Evolutionary conservation across 163 green algal genomes (phyloP), one percentile per base, ranked within the genome.

Genomic region (Volvox carteri): DNA sequence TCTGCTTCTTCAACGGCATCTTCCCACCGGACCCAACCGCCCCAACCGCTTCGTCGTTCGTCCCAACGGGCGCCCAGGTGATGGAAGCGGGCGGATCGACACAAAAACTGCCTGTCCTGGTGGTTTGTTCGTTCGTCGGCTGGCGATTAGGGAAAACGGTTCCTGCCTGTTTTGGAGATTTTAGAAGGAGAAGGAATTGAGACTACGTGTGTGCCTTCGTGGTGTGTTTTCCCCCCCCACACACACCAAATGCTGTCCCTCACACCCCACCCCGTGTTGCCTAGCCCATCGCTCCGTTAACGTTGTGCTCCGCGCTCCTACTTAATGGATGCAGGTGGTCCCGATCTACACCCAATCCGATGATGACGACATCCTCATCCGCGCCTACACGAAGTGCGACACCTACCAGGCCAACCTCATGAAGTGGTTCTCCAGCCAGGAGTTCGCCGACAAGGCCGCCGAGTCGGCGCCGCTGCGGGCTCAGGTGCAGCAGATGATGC

Each of bases 321-420:
- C n/a, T n/a, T n/a, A n/a, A n/a, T n/a, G n/a, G n/a, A n/a, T n/a
- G n/a, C 92, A 94, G 90, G 75, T 93, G 7, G 67, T 95, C 5
- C 94, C 94, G 0, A 81, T 96, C 1, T 96, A 94, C 90, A 92
- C 88, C 6, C 28, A 86, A 37, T 46, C 58, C 8, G 72, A 92
- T n/a, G 74, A 92, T 6, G 76, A 77, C 4, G 88, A 95, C 85
- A 86, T 83, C 4, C 48, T 87, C 46, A 93, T 95, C 65, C 92
- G 94, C 4, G 85, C 75, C 56, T 96, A 96, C 91, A 95, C 90
- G 46, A 93, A 92, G 58, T 95, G 93, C 83, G 4, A 35, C 25
- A 50, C 50, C 25, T 94, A 95, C 78, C 46, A 92, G n/a, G 21
- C 62, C n/a, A 41, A 39, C 0, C 84, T 95, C 56, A 1, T 41